phyloP scores from a whole-genome alignment of 2,329 filamentous ascomycete genomes.

The Colletotrichum spaethianum region DNA sequence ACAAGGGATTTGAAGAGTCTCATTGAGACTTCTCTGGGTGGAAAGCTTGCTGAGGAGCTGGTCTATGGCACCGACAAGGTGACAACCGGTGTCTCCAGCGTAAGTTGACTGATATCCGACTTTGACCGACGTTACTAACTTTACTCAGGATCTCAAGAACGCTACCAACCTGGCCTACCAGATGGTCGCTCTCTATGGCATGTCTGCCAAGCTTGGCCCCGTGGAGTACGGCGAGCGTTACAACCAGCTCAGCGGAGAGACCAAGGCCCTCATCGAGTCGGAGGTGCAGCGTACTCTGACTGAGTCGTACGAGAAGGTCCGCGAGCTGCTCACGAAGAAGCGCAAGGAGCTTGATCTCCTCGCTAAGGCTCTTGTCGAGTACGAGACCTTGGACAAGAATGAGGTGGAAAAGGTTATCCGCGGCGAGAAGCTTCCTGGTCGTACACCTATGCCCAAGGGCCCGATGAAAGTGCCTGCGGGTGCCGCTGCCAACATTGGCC shows the following conservation, averaged over 20 bases:
- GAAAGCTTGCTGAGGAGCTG: conserved; percentile 92
- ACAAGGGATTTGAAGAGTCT: conserved; percentile 85
- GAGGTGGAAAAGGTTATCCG: conserved; percentile 93
- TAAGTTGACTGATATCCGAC: conserved; percentile 58
- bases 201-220: conserved; percentile 89
- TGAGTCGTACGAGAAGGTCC: conserved; percentile 83
- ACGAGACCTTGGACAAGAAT: conserved; percentile 90
- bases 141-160: conserved; percentile 80
- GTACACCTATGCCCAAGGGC: conserved; percentile 74
- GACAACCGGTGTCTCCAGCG: conserved; percentile 86
- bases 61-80: conserved; percentile 93
- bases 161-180: conserved; percentile 87
- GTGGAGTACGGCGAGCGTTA: conserved; percentile 90
- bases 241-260: conserved; percentile 85
- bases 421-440: conserved; percentile 84
- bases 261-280: conserved; percentile 86
- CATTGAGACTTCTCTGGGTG: conserved; percentile 86
- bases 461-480: conserved; percentile 54
- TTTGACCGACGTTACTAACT: conserved; percentile 45
- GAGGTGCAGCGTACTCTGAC: conserved; percentile 90
- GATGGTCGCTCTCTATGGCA: conserved; percentile 91
- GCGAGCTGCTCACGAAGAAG: conserved; percentile 78
- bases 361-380: conserved; percentile 91
- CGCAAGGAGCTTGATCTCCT: conserved; percentile 89
- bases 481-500: conserved; percentile 16